Percentiles rank a stretch among this genome's conserved stretches.
Evolutionary conservation across 2,329 filamentous ascomycete genomes (phyloP).

Genomic region (Zasmidium angulare): DNA sequence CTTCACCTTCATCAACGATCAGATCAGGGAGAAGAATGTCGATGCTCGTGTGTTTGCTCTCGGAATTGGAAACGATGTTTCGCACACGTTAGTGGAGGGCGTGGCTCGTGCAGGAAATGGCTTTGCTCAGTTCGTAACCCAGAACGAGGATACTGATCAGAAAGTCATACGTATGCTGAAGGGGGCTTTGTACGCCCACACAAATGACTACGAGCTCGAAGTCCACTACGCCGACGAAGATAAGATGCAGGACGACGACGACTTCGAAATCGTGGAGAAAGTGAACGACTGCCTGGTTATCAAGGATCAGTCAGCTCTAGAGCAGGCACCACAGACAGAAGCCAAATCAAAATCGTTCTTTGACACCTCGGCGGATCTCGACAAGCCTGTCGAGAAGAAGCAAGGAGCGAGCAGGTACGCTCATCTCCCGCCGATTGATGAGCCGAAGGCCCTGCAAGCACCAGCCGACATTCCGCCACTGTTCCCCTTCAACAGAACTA

Average conservation of each 20-base stretch:
- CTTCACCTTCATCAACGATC: conserved; percentile 50
- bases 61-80: conserved; percentile 57
- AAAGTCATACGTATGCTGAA: conserved; percentile 75
- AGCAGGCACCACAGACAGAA: not conserved
- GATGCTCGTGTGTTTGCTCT: conserved; percentile 57
- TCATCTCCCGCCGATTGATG: conserved; percentile 53
- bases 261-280: conserved; percentile 64
- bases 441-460: conserved; percentile 63
- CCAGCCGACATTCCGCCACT: conserved; percentile 64
- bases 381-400: conserved; percentile 34
- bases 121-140: conserved; percentile 60
- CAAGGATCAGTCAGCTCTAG: conserved; percentile 23
- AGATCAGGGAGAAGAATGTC: conserved; percentile 41
- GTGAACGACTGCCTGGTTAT: conserved; percentile 52
- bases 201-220: conserved; percentile 63
- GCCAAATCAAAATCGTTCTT: conserved; percentile 58
- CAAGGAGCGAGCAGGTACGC: conserved; percentile 41
- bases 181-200: conserved; percentile 65
- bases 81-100: conserved; percentile 59
- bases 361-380: conserved; percentile 49
- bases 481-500: conserved; percentile 66
- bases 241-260: conserved; percentile 43
- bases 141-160: conserved; percentile 65
- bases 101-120: conserved; percentile 60
- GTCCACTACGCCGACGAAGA: conserved; percentile 53